Conservation (phyloP, 2,329 filamentous ascomycete genomes). For the Hymenotorrendiella dingleyae region DNA sequence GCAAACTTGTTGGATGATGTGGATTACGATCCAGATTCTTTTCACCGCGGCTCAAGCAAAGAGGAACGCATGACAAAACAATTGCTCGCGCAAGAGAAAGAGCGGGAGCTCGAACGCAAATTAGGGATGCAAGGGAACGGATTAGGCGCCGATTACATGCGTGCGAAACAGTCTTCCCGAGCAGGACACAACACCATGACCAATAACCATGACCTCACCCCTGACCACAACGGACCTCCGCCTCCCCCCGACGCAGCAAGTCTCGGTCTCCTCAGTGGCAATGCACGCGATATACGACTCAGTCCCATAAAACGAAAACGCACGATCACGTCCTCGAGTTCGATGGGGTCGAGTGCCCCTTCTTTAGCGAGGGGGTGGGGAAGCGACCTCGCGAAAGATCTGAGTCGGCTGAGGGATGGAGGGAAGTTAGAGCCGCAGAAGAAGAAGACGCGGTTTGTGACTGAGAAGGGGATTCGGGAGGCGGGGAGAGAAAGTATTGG, state of each 20-base stretch:
- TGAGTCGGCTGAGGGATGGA: conserved; percentile 56
- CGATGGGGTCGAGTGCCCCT: too few relatives aligned
- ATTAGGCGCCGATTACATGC: conserved; percentile 67
- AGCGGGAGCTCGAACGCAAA: conserved; percentile 64
- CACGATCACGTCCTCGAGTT: conserved; percentile 26
- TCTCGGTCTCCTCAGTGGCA: conserved; percentile 38
- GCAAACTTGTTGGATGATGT: conserved; percentile 61
- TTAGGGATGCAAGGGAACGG: conserved; percentile 59
- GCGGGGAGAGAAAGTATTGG: conserved; percentile 70
- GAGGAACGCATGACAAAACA: conserved; percentile 61
- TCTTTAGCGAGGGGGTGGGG: conserved; percentile 57
- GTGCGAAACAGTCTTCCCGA: conserved; percentile 17
- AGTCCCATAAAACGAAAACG: conserved; percentile 59
- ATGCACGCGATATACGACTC: conserved; percentile 43
- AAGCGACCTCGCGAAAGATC: conserved; percentile 46
- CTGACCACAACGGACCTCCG: conserved; percentile 14
- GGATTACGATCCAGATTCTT: conserved; percentile 49
- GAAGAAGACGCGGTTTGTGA: conserved; percentile 76
- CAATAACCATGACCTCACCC: neutral
- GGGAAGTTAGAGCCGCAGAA: conserved; percentile 45
- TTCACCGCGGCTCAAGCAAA: conserved; percentile 48
- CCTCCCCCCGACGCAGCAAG: conserved; percentile 38
- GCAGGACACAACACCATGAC: conserved; percentile 5
- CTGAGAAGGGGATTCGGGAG: conserved; percentile 70
- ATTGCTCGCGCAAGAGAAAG: conserved; percentile 62